Evolutionary conservation across 768 basidiomycete genomes (phyloP).

Genomic region (Chalciporus sphaerocephalus): DNA sequence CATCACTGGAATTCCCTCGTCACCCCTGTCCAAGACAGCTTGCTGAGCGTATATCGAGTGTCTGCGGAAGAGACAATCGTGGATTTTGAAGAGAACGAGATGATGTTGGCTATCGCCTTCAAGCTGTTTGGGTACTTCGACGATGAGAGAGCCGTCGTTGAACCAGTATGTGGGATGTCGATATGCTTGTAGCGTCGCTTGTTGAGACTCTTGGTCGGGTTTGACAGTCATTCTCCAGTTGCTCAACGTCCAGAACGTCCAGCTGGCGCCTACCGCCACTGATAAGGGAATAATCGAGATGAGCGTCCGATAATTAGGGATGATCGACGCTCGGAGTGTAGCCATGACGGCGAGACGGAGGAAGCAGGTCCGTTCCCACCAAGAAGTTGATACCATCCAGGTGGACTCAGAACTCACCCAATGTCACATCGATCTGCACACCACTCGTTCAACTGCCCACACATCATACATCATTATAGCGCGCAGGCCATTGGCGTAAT

Average conservation of each 20-base stretch:
- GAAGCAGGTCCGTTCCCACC: neutral
- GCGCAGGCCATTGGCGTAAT: neutral
- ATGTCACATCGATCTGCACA: too few relatives aligned
- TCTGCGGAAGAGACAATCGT: slow-evolving; percentile 46
- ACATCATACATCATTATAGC: neutral
- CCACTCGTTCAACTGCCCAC: too few relatives aligned
- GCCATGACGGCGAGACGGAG: neutral
- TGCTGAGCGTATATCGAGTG: slow-evolving; percentile 39
- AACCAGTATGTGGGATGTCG: slow-evolving; percentile 59
- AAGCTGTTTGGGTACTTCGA: slow-evolving; percentile 38
- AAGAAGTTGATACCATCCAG: too few relatives aligned
- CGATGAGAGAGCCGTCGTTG: slow-evolving; percentile 56
- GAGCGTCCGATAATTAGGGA: slow-evolving; percentile 4
- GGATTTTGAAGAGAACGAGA: slow-evolving; percentile 50
- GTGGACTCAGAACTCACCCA: too few relatives aligned
- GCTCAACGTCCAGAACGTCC: slow-evolving; percentile 6
- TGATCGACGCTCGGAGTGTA: neutral
- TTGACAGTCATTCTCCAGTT: neutral
- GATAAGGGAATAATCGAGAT: slow-evolving; percentile 7
- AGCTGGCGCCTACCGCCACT: slow-evolving; percentile 2
- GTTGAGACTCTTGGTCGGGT: neutral
- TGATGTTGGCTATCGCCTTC: neutral
- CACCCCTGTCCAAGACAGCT: slow-evolving; percentile 5
- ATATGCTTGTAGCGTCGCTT: neutral
- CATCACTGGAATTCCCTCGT: slow-evolving; percentile 14